Evolutionary conservation across 2,329 filamentous ascomycete genomes (phyloP).

Genomic region (Fusarium armeniacum): DNA sequence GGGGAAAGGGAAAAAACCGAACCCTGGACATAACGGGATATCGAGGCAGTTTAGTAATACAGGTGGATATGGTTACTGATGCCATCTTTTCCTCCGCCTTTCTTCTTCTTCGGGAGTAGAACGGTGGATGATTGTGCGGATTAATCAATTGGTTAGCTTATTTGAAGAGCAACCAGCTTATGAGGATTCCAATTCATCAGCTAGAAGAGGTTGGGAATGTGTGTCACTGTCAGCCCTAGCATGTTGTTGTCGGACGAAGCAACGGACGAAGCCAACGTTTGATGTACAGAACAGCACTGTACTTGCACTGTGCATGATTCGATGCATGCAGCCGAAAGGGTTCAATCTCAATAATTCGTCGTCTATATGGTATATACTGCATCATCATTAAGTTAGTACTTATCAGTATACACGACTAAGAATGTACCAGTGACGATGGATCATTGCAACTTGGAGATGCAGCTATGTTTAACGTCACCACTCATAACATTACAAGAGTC

Average conservation of each 20-base stretch:
- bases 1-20: background rate
- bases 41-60: constrained; percentile 25
- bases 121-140: background rate
- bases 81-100: constrained; percentile 10
- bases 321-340: background rate
- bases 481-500: background rate
- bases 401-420: constrained; percentile 1
- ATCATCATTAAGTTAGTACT: constrained; percentile 22
- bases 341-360: constrained; percentile 5
- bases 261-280: constrained; percentile 37
- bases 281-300: constrained; percentile 6
- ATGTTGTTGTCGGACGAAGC: constrained; percentile 31
- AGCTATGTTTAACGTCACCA: background rate
- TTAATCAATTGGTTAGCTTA: constrained; percentile 9
- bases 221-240: constrained; percentile 45
- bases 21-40: constrained; percentile 28
- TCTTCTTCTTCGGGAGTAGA: constrained; percentile 1
- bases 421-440: constrained; percentile 4
- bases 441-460: background rate
- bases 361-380: background rate
- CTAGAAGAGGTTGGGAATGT: constrained; percentile 24
- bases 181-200: constrained; percentile 11
- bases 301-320: background rate
- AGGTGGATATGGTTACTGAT: constrained; percentile 24
- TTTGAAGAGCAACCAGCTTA: constrained; percentile 13